Evolutionary conservation across 177 flowering plant species (phyloP), one percentile per base, ranked within the genome.

Genomic region (Tripterygium wilfordii): DNA sequence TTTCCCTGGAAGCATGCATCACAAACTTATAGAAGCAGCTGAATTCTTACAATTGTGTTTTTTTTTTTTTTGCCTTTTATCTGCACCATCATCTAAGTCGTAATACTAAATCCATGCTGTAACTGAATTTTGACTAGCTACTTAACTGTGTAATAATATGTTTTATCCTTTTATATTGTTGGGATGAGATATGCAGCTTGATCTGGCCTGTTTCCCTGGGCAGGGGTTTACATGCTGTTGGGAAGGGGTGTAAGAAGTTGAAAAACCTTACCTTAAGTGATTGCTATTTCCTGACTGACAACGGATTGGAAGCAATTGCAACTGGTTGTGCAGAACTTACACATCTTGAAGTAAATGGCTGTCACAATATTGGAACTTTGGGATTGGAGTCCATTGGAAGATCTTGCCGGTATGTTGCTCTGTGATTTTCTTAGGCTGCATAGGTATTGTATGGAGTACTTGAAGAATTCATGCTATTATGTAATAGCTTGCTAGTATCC

Each of bases 341-440:
- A 14, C 85, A 77, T 74, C 87, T 91, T 60, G 95, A 91, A 75
- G 77, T 91, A 23, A 85, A 83, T 74, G 92, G 96, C 37, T 85
- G 98, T 68, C 96, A 83, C 61, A 77, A 80, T 49, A 77, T 91
- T 67, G 95, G 94, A 51, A 77, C 95, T 44, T 15, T 51, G 47
- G 98, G 98, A 41, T 44, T 88, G 23, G 85, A 78, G 60, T 70
- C 79, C 38, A 63, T 91, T 71, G 98, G 95, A 61, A 83, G 55
- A 76, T 85, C 74, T 56, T 83, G 96, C 85, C 60, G 29, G 96
- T 91, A 66, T 20, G 77, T 65, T 57, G n/a, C n/a, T n/a, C n/a
- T n/a, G n/a, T n/a, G n/a, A n/a, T n/a, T n/a, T n/a, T n/a, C n/a
- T n/a, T n/a, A n/a, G n/a, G n/a, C n/a, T n/a, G n/a, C n/a, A n/a